phyloP scores from a whole-genome alignment of 2,329 filamentous ascomycete genomes.

The Alternaria arbusti region DNA sequence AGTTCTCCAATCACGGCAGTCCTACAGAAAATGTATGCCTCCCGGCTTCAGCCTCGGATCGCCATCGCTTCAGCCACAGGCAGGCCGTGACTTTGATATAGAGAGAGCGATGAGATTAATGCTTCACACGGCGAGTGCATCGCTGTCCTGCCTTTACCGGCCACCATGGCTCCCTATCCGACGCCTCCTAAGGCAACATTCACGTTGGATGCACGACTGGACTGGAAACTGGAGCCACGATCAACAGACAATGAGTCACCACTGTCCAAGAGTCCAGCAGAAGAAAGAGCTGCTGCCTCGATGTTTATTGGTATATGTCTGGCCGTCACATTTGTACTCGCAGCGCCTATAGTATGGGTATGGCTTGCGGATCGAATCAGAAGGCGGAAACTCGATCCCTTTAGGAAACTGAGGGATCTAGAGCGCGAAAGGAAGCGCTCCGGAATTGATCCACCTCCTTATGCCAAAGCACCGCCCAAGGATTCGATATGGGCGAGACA shows the following conservation, averaged over 20 bases:
- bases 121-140: not conserved
- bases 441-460: not conserved
- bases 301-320: conserved; percentile 7
- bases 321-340: not conserved
- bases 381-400: conserved; percentile 1
- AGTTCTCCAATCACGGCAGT: not conserved
- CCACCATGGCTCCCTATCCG: not conserved
- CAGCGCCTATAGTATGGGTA: conserved; percentile 4
- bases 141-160: not conserved
- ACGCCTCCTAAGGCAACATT: not conserved
- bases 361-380: conserved; percentile 3
- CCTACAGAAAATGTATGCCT: conserved; percentile 5
- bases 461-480: not conserved
- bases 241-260: not conserved
- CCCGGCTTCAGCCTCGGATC: conserved; percentile 7
- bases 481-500: conserved; percentile 6
- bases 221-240: not conserved
- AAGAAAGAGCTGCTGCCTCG: not conserved
- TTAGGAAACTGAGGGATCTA: not conserved
- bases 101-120: not conserved
- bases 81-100: not conserved
- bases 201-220: not conserved
- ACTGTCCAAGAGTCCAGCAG: not conserved
- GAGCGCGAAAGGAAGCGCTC: not conserved
- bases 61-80: not conserved